A percentile compares a stretch with the other conserved stretches of the same genome.
phyloP scores from a whole-genome alignment of 2,329 filamentous ascomycete species.

The Fusarium cicatricum region DNA sequence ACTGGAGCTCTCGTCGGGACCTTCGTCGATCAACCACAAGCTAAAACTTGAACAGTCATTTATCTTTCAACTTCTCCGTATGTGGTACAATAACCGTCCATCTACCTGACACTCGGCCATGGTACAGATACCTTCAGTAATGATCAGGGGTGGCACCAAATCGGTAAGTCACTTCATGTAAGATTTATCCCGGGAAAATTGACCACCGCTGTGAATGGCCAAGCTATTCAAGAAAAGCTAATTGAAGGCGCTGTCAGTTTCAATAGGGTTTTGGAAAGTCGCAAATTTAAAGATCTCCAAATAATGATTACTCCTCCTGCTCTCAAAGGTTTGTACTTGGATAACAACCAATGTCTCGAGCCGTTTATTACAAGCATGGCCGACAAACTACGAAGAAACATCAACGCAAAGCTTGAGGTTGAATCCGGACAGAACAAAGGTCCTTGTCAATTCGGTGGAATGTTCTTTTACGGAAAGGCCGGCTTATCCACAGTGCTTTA shows the following conservation, averaged over 20 bases:
- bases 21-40: no score
- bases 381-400: slow-evolving; percentile 16
- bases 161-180: slow-evolving; percentile 12
- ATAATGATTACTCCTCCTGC: neutral
- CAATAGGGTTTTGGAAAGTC: neutral
- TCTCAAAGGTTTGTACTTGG: slow-evolving; percentile 6
- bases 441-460: neutral
- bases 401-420: neutral
- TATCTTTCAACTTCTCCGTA: no score
- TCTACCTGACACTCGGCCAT: no score
- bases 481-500: slow-evolving; percentile 2
- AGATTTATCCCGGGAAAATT: neutral
- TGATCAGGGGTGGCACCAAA: no score
- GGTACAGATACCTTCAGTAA: no score
- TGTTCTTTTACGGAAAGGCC: slow-evolving; percentile 2
- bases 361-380: slow-evolving; percentile 17
- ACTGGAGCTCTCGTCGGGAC: no score
- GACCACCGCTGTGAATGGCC: neutral
- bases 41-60: no score
- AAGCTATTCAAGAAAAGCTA: neutral
- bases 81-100: no score
- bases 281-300: neutral
- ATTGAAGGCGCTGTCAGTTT: slow-evolving; percentile 8
- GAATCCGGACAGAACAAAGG: slow-evolving; percentile 5
- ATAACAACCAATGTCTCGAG: slow-evolving; percentile 7